Evolutionary conservation across 208 protist species (phyloP), one percentile per base, ranked within the genome.

Genomic region (Crithidia mellificae): DNA sequence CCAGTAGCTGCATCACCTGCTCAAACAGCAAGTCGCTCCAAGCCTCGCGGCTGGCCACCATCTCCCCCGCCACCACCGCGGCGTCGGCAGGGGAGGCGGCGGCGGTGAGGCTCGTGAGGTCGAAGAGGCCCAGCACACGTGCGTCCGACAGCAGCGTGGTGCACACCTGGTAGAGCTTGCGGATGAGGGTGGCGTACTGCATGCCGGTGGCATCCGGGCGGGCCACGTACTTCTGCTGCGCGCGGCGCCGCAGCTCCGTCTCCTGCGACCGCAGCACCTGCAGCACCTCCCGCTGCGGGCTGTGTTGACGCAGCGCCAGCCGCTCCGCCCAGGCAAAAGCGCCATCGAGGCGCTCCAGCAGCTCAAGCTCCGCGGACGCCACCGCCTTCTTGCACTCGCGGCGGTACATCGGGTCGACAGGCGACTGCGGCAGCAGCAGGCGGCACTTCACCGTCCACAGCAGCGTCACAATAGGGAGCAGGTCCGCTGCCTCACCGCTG

Each of bases 21-120:
- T 94, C 84, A 57, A 82, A 92, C 30, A 96, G 62, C 20, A 96
- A 53, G 51, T 85, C 84, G 41, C 82, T 87, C 88, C 91, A 96
- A 25, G 72, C 78, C 55, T 71, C 71, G 41, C 71, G 78, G 39
- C 65, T 72, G 43, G 66, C 53, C 20, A 63, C 27, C 11, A 69
- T 43, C 32, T 74, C 66, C 47, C 50, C 67, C 20, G 66, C 57
- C 0, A 39, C 44, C 3, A 51, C 57, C 3, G 57, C 57, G 4
- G 43, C 50, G 24, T 47, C 55, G 14, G 54, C 61, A n/a, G 71
- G 51, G 29, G 63, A 30, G 7, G 22, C 30, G 19, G 62, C 65
- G 9, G 29, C 17, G 8, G 47, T 25, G 25, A 58, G n/a, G 11
- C 46, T 22, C 19, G 64, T 22, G 27, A 62, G 41, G 38, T 72